phyloP scores from a whole-genome alignment of 2,329 filamentous ascomycete genomes.

The Trichoderma koningiopsis region DNA sequence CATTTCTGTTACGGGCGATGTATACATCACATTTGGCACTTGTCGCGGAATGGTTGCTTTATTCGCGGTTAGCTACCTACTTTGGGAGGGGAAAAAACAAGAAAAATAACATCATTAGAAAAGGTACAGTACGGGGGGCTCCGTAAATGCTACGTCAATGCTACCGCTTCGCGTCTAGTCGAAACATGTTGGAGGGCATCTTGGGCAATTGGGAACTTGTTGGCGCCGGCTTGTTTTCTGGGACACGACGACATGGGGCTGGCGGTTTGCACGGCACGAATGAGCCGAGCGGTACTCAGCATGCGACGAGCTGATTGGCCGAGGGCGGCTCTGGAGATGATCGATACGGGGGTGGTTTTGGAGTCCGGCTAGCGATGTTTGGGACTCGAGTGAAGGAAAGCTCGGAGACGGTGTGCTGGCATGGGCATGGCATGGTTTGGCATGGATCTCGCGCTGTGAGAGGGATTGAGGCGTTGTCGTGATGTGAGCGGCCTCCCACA shows the following conservation, averaged over 20 bases:
- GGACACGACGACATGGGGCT: slow-evolving; percentile 18
- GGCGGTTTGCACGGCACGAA: slow-evolving; percentile 23
- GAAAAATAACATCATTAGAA: background rate
- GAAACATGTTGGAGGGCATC: background rate
- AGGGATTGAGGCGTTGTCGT: background rate
- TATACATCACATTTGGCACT: background rate
- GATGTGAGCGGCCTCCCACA: background rate
- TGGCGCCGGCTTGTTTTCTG: background rate
- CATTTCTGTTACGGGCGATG: background rate
- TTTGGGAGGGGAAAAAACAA: background rate
- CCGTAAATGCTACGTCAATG: background rate
- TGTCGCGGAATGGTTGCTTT: background rate
- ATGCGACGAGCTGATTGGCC: slow-evolving; percentile 17
- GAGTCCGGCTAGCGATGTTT: background rate
- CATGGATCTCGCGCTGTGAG: background rate
- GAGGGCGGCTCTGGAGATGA: background rate
- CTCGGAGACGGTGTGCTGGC: background rate
- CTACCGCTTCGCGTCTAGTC: slow-evolving; percentile 16
- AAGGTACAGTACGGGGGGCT: background rate
- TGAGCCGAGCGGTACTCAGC: slow-evolving; percentile 20
- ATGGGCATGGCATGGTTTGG: background rate
- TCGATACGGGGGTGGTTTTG: background rate
- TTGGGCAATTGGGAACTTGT: background rate
- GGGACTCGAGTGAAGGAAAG: background rate
- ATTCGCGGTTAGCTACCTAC: background rate